Base-by-base conservation (phyloP, 1,284 basidiomycete species). In the Fomitiporia mediterranea region DNA sequence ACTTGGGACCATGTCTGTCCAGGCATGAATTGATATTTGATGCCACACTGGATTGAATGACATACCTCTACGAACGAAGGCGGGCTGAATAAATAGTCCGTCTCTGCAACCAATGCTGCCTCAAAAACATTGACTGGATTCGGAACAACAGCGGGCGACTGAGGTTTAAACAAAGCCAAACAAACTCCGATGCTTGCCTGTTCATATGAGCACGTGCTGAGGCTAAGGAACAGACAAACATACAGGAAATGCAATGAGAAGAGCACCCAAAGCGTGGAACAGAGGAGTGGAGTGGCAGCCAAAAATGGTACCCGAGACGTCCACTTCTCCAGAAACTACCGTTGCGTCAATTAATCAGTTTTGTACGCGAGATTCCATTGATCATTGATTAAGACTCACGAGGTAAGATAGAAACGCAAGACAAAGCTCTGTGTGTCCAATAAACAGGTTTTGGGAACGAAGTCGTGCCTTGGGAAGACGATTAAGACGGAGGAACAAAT, bases 251-350 rank as follows among this genome's bases (percentile, higher is more conserved):
- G 27, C 27, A 13, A 52, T 3, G 8, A 30, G 21, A 25, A 57
- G n/a, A 1, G 55, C 30, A 6, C 59, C 59, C 51, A 62, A 50
- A 4, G 34, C 56, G 32, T 62, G 61, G 42, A 57, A 62, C 55
- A 62, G 53, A 11, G 59, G 56, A 6, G 55, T 28, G 13, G 53
- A 44, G 43, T 62, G 61, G 25, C 32, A 43, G 1, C 30, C 53
- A 8, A 60, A 34, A 17, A 54, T 50, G 4, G 43, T 37, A n/a
- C 56, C 53, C 4, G 53, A 37, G 8, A 59, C 27, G 21, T 61
- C 58, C 3, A 28, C 28, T 8, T 57, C 53, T 1, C 54, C 57
- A 47, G 13, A 51, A 17, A 23, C 58, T n/a, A n/a, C n/a, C n/a
- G n/a, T n/a, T n/a, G n/a, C n/a, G n/a, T n/a, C n/a, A n/a, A n/a